phyloP scores from a whole-genome alignment of 768 basidiomycete genomes.

The Serpula lacrymans region DNA sequence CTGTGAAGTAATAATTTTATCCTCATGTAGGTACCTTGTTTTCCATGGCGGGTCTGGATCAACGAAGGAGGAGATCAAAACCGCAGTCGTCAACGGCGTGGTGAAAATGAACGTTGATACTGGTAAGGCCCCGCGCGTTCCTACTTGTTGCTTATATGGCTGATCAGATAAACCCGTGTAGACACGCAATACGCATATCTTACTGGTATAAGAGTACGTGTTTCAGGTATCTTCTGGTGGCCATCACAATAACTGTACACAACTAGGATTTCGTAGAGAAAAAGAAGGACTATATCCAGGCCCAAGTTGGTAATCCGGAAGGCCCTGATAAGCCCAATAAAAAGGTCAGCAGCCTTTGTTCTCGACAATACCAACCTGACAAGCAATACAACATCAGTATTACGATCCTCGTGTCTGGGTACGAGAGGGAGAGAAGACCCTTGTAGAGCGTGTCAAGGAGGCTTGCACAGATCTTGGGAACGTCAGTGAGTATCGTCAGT shows the following conservation, averaged over 20 bases:
- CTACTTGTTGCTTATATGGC: too few relatives aligned
- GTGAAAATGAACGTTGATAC: slow-evolving; percentile 73
- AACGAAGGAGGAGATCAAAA: slow-evolving; percentile 62
- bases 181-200: slow-evolving; percentile 57
- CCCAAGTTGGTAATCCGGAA: slow-evolving; percentile 67
- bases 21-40: slow-evolving; percentile 50
- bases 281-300: slow-evolving; percentile 56
- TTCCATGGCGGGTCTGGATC: slow-evolving; percentile 74
- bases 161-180: slow-evolving; percentile 5
- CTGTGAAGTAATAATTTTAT: background rate
- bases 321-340: slow-evolving; percentile 71
- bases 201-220: slow-evolving; percentile 37
- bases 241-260: background rate
- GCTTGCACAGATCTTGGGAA: slow-evolving; percentile 82
- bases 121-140: slow-evolving; percentile 31
- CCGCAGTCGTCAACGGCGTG: slow-evolving; percentile 59
- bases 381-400: slow-evolving; percentile 47
- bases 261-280: slow-evolving; percentile 50
- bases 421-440: slow-evolving; percentile 89
- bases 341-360: slow-evolving; percentile 40
- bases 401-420: slow-evolving; percentile 96
- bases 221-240: background rate
- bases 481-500: slow-evolving; percentile 38
- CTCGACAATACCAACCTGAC: slow-evolving; percentile 4
- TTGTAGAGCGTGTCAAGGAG: slow-evolving; percentile 75